Evolutionary conservation across 2,329 filamentous ascomycete species (phyloP), one percentile per base, ranked within the genome.

Genomic region (Aspergillus ruber): DNA sequence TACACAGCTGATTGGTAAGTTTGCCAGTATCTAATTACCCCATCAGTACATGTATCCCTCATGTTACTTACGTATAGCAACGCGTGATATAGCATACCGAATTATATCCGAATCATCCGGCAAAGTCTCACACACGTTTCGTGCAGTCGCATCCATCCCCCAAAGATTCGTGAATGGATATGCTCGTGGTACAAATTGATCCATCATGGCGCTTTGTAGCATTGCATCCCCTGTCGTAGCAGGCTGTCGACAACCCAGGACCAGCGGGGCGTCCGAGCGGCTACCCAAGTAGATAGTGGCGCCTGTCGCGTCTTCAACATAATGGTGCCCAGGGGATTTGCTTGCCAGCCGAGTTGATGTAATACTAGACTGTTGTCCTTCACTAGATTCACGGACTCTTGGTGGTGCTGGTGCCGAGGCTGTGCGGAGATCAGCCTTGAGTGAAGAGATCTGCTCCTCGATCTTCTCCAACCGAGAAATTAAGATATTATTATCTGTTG

Each of bases 81-180:
- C n/a, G 32, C 13, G 10, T 12, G 18, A 40, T 33, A 10, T 6
- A 9, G 35, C 44, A 10, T 48, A 58, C 56, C 53, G 50, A 44
- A 59, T 54, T n/a, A 57, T 49, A 51, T 58, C 52, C 17, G 50
- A 49, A 43, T 57, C 57, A 4, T 57, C 57, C 1, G 57, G 57
- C 23, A 60, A 46, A 32, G 56, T 56, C 46, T 53, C 41, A 45
- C 52, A 58, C n/a, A 59, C 47, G 6, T 57, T 51, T n/a, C 39
- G 23, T 0, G 44, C 47, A 3, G 35, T 46, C 6, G 51, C 52
- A 23, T 56, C 54, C 2, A 53, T 46, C 4, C 52, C 54, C 57
- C 57, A 60, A 12, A 60, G 43, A 43, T 47, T 57, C n/a, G 56
- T 56, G 20, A 60, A 60, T 2, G 56, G 55, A 44, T 60, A 58